Conservation (phyloP, 1,284 basidiomycete genomes). For the Cutaneotrichosporon sp. region DNA sequence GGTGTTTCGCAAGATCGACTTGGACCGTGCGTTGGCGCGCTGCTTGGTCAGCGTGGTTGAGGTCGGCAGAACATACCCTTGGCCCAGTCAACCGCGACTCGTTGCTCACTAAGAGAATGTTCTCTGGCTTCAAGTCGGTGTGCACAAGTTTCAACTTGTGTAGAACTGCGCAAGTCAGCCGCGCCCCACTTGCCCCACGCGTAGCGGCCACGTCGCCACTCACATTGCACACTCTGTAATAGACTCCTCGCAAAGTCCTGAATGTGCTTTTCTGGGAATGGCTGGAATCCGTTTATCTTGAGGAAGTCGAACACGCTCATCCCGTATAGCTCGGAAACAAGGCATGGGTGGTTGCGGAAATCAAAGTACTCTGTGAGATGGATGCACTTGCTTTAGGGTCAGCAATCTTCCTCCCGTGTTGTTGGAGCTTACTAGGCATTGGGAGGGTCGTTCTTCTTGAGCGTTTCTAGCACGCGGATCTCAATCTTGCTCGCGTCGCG, state of each 20-base stretch:
- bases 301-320: conserved; percentile 99
- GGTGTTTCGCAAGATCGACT: conserved; percentile 69
- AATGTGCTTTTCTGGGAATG: conserved; percentile 94
- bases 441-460: conserved; percentile 83
- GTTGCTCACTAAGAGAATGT: conserved; percentile 90
- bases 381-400: conserved; percentile 84
- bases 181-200: not conserved
- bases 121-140: conserved; percentile 98
- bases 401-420: no score
- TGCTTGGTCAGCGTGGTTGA: conserved; percentile 10
- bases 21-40: conserved; percentile 31
- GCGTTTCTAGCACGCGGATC: conserved; percentile 86
- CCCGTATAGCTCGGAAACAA: conserved; percentile 93
- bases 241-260: conserved; percentile 93
- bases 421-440: conserved; percentile 74
- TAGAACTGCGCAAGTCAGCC: conserved; percentile 63
- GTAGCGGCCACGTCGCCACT: conserved; percentile 39
- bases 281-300: conserved; percentile 95
- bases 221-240: conserved; percentile 90
- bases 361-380: conserved; percentile 94
- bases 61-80: conserved; percentile 27
- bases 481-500: conserved; percentile 99
- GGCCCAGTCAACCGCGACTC: conserved; percentile 57
- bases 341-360: conserved; percentile 95
- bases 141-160: conserved; percentile 90